phyloP scores from a whole-genome alignment of 2,329 filamentous ascomycete genomes.

The Phialemoniopsis sp. region DNA sequence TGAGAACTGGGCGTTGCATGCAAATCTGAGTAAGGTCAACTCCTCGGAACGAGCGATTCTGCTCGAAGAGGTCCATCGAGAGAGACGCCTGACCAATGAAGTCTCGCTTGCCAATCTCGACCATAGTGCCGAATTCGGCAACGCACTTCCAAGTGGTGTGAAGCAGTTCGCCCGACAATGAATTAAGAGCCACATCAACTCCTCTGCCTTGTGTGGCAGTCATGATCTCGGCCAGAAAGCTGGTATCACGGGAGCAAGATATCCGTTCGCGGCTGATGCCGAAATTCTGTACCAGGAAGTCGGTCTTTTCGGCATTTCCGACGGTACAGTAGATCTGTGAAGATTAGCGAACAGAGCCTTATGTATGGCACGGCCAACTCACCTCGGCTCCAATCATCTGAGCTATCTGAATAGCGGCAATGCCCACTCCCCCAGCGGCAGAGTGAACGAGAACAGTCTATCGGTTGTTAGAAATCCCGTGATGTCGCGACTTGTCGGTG shows the following conservation, averaged over 20 bases:
- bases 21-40: background rate
- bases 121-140: slow-evolving; percentile 26
- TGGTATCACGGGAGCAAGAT: slow-evolving; percentile 22
- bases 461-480: too few species aligned
- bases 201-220: slow-evolving; percentile 18
- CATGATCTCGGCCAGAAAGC: slow-evolving; percentile 21
- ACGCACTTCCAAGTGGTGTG: slow-evolving; percentile 28
- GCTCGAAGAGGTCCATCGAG: slow-evolving; percentile 1
- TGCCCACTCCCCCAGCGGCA: slow-evolving; percentile 35
- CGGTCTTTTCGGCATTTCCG: slow-evolving; percentile 22
- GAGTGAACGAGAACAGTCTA: slow-evolving; percentile 34
- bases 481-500: too few species aligned
- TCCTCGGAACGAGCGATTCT: background rate
- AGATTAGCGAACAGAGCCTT: too few species aligned
- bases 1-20: background rate
- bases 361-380: slow-evolving; percentile 21
- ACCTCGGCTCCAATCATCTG: slow-evolving; percentile 28
- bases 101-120: slow-evolving; percentile 28
- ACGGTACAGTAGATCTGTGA: slow-evolving; percentile 16
- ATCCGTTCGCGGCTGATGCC: slow-evolving; percentile 24
- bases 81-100: slow-evolving; percentile 1
- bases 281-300: slow-evolving; percentile 22
- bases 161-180: slow-evolving; percentile 24
- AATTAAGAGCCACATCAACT: slow-evolving; percentile 27
- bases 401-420: slow-evolving; percentile 36